These are phyloP conservation scores for Monilinia polystroma DNA, from an alignment of 2,329 filamentous ascomycete species.

Conservation along the genomic window DNA sequence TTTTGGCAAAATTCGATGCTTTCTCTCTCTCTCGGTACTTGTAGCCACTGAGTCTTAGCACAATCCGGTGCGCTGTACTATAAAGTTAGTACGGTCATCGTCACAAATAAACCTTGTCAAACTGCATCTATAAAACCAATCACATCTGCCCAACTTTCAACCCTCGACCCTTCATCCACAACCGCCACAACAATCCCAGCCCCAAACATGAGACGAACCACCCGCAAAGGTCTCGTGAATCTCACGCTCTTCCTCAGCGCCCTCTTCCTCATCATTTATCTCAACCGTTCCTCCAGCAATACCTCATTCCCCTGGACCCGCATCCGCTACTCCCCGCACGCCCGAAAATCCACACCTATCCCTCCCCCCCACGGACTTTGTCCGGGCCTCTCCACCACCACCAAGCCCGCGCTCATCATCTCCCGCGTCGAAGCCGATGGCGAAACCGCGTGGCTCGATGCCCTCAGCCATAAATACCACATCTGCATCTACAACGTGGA, in stretches of 20 bases:
- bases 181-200: not conserved
- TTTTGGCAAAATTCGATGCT: no score
- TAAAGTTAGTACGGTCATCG: not conserved
- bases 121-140: not conserved
- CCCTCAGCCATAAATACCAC: slow-evolving; percentile 44
- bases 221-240: slow-evolving; percentile 42
- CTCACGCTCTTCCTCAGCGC: slow-evolving; percentile 41
- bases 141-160: not conserved
- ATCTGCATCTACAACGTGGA: slow-evolving; percentile 48
- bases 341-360: slow-evolving; percentile 26
- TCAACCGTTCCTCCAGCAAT: slow-evolving; percentile 38
- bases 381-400: slow-evolving; percentile 42
- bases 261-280: slow-evolving; percentile 42
- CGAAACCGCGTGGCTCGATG: slow-evolving; percentile 45
- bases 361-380: slow-evolving; percentile 46
- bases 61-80: not conserved
- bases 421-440: slow-evolving; percentile 46
- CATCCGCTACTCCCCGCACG: slow-evolving; percentile 44
- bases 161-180: not conserved
- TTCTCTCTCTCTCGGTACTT: not conserved
- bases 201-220: slow-evolving; percentile 42
- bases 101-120: not conserved
- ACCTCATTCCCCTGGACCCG: slow-evolving; percentile 46
- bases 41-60: not conserved
- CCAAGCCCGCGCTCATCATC: slow-evolving; percentile 48